Evolutionary conservation across 805 yeast genomes (phyloP), one percentile per base, ranked within the genome.

Genomic region (Tetrapisispora taiwanensis): DNA sequence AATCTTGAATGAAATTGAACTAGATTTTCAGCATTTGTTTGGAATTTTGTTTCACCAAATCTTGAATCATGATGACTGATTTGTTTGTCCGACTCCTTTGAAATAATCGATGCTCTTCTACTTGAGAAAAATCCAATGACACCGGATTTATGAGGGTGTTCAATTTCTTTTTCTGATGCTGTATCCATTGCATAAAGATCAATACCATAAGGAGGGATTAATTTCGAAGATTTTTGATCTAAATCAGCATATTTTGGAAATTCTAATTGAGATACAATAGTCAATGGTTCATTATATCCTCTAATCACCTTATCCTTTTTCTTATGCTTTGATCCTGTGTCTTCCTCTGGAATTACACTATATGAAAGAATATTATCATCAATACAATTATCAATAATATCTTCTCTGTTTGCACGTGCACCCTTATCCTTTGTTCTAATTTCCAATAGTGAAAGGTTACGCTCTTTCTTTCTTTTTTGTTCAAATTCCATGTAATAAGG

Each of bases 341-440:
- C 36, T 9, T 38, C 37, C 7, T 37, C 19, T 26, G 31, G 18
- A 6, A 47, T 32, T 5, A 47, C 31, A 50, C 81, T 75, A 47
- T 76, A 71, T 5, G 78, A 75, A 34, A 83, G 57, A 30, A 83
- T 58, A 52, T 83, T 83, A 49, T 81, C 83, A 52, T 77, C 72
- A 0, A 71, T 67, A 51, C 83, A 74, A 40, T 69, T 67, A 17
- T 69, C 70, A 1, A 60, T 58, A 32, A 81, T 66, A 5, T 76
- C 71, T 53, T 83, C 89, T 45, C 81, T 80, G 60, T 81, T 66
- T 45, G 82, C 52, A 62, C 80, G 58, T 15, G 61, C 40, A 20
- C 70, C 62, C 50, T 67, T 66, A 26, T 67, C 68, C 56, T 71
- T 78, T 0, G 89, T 75, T 51, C 79, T 74, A 30, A 84, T 68